Evolutionary conservation across 495 filamentous ascomycete species (phyloP).

Genomic region (Penicillium paradoxum): DNA sequence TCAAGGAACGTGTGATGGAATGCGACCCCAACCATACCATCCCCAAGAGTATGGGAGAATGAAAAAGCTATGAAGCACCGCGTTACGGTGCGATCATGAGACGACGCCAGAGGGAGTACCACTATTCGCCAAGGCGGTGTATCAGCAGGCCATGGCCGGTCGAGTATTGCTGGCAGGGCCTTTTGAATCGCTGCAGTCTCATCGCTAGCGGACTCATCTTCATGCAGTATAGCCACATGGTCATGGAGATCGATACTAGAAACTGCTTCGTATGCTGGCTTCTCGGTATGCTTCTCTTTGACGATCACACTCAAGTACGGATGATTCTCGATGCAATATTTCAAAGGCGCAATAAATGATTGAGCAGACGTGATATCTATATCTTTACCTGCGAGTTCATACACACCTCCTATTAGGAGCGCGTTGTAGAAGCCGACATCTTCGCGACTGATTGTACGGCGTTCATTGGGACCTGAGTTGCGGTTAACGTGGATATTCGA

Average conservation of each 20-base stretch:
- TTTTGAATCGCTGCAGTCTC: slow-evolving; percentile 9
- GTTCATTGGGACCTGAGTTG: slow-evolving; percentile 22
- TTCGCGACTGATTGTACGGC: slow-evolving; percentile 25
- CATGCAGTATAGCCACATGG: slow-evolving; percentile 17
- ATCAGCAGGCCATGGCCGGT: slow-evolving; percentile 20
- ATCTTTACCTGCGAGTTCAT: slow-evolving; percentile 11
- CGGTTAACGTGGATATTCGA: not conserved
- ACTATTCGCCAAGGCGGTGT: slow-evolving; percentile 24
- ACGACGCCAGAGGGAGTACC: slow-evolving; percentile 15
- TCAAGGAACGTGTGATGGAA: slow-evolving; percentile 21
- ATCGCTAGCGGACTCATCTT: not conserved
- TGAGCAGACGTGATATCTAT: slow-evolving; percentile 5
- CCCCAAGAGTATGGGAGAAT: slow-evolving; percentile 23
- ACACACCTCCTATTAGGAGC: slow-evolving; percentile 19
- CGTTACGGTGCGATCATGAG: not conserved
- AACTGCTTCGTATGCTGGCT: slow-evolving; percentile 12
- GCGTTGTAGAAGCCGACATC: slow-evolving; percentile 23
- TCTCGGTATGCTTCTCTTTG: slow-evolving; percentile 21
- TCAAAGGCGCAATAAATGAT: slow-evolving; percentile 15
- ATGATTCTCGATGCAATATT: slow-evolving; percentile 13
- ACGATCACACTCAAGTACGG: slow-evolving; percentile 18
- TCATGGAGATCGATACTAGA: slow-evolving; percentile 15
- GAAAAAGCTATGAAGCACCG: slow-evolving; percentile 22
- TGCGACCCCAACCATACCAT: slow-evolving; percentile 18
- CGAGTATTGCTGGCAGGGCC: slow-evolving; percentile 14